Evolutionary conservation across 2,329 filamentous ascomycete species (phyloP).

Genomic region (Penicillium rolfsii): DNA sequence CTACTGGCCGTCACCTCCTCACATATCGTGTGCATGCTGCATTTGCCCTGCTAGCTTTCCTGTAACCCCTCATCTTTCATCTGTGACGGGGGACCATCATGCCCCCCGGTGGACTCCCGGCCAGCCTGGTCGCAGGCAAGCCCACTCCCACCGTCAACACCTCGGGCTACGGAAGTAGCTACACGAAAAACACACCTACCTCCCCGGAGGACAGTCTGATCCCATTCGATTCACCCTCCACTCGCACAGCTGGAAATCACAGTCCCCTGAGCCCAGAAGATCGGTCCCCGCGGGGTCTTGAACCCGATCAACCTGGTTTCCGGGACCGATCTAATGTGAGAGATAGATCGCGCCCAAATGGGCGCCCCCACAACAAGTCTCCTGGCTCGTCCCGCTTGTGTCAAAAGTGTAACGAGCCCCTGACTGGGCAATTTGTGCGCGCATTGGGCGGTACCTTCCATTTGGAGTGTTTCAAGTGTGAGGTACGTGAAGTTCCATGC

Average conservation of each 20-base stretch:
- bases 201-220: slow-evolving; percentile 44
- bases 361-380: slow-evolving; percentile 43
- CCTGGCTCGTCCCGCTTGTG: slow-evolving; percentile 58
- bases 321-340: slow-evolving; percentile 41
- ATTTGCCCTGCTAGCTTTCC: slow-evolving; percentile 13
- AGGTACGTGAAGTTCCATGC: slow-evolving; percentile 62
- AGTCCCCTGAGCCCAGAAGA: slow-evolving; percentile 36
- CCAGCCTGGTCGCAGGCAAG: slow-evolving; percentile 49
- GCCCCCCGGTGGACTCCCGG: slow-evolving; percentile 49
- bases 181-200: slow-evolving; percentile 45
- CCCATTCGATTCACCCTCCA: slow-evolving; percentile 42
- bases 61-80: slow-evolving; percentile 17
- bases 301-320: slow-evolving; percentile 38
- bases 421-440: slow-evolving; percentile 95
- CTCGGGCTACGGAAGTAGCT: slow-evolving; percentile 40
- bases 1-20: not conserved
- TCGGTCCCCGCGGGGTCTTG: slow-evolving; percentile 37
- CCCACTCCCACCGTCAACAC: slow-evolving; percentile 44
- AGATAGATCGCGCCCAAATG: slow-evolving; percentile 43
- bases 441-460: slow-evolving; percentile 93
- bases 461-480: slow-evolving; percentile 95
- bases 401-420: slow-evolving; percentile 83
- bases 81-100: slow-evolving; percentile 39
- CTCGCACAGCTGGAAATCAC: slow-evolving; percentile 34
- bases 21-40: slow-evolving; percentile 1